phyloP scores from a whole-genome alignment of 2,329 filamentous ascomycete species.

The Aspergillus viridinutans region DNA sequence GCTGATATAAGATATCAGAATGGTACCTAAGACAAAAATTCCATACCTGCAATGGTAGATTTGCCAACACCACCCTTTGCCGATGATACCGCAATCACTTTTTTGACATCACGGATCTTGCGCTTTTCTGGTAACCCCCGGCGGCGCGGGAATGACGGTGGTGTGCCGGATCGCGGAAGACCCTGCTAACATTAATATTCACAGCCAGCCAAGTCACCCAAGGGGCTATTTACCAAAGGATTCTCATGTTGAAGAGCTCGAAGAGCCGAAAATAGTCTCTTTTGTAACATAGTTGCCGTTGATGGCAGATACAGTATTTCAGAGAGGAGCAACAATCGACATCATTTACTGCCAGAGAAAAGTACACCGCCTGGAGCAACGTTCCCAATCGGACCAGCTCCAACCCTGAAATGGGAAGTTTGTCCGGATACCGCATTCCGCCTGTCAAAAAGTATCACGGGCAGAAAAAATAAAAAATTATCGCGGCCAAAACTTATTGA shows the following conservation, averaged over 20 bases:
- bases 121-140: slow-evolving; percentile 76
- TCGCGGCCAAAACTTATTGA: slow-evolving; percentile 10
- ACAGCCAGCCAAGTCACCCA: not conserved
- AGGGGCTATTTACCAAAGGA: slow-evolving; percentile 59
- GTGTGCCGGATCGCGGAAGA: slow-evolving; percentile 70
- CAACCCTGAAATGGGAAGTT: not conserved
- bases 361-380: slow-evolving; percentile 16
- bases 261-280: slow-evolving; percentile 54
- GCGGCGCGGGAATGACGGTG: slow-evolving; percentile 66
- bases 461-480: slow-evolving; percentile 22
- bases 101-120: slow-evolving; percentile 76
- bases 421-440: slow-evolving; percentile 12
- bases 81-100: slow-evolving; percentile 94
- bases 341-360: slow-evolving; percentile 17
- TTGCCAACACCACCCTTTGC: slow-evolving; percentile 99
- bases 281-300: slow-evolving; percentile 25
- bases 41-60: slow-evolving; percentile 77
- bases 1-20: not conserved
- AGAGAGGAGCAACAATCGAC: not conserved
- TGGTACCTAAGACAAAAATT: not conserved
- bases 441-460: slow-evolving; percentile 8
- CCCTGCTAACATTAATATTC: slow-evolving; percentile 54
- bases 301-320: not conserved
- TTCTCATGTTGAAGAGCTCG: slow-evolving; percentile 71
- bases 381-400: not conserved